Conservation (phyloP, 2,329 filamentous ascomycete species). For the Trichoderma oligosporum region DNA sequence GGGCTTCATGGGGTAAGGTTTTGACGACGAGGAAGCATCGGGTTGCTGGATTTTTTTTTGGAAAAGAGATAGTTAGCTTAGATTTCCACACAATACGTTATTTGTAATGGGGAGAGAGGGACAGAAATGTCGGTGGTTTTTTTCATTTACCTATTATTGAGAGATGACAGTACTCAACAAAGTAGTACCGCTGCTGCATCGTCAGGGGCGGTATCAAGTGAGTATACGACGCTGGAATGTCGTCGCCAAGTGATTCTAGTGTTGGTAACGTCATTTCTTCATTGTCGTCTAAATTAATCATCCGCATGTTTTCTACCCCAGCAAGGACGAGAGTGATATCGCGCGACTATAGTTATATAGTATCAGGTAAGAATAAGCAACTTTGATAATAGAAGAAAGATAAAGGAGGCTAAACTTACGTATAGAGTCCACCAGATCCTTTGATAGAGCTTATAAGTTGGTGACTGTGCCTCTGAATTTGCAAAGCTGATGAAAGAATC, state of each 20-base stretch:
- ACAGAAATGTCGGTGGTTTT: too few species aligned
- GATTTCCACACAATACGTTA: too few species aligned
- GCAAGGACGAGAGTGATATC: background rate
- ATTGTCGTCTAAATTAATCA: slow-evolving; percentile 2
- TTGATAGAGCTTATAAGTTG: background rate
- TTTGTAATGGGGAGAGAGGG: too few species aligned
- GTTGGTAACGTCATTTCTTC: background rate
- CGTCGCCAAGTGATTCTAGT: background rate
- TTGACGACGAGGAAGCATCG: background rate
- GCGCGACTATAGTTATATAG: background rate
- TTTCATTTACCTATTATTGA: background rate
- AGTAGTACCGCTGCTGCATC: background rate
- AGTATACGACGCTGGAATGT: background rate
- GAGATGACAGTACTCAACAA: background rate
- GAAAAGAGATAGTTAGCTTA: too few species aligned
- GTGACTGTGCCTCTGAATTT: background rate
- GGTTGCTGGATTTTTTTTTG: background rate
- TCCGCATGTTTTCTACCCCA: background rate
- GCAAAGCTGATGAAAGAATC: background rate
- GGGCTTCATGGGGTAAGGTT: background rate
- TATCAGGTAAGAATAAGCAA: too few species aligned
- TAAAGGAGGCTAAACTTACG: background rate
- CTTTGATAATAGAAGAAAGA: too few species aligned
- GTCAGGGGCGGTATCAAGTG: background rate
- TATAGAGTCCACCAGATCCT: background rate